Evolutionary conservation across 1,284 basidiomycete genomes (phyloP).

Genomic region (Malassezia dermatis): DNA sequence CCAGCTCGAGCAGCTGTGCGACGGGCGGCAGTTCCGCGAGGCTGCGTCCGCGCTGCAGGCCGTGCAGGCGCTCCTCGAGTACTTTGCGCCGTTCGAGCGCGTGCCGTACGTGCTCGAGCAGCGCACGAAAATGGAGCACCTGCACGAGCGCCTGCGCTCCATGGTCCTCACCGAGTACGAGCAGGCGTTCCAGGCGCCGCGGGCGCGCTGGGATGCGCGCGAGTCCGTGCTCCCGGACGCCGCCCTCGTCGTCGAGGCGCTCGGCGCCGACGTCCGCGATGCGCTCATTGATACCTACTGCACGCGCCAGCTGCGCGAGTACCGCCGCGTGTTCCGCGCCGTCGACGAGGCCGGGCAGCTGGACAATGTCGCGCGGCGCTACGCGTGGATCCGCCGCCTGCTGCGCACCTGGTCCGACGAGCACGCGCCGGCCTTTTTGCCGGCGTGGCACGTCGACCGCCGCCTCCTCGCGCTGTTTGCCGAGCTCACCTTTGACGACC

Average conservation of each 20-base stretch:
- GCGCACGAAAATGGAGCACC: constrained; percentile 27
- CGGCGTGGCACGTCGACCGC: constrained; percentile 33
- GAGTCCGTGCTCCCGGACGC: constrained; percentile 34
- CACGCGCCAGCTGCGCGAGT: constrained; percentile 82
- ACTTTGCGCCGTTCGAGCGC: constrained; percentile 31
- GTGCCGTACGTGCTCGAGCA: constrained; percentile 34
- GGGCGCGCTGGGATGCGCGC: constrained; percentile 22
- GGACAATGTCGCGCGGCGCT: constrained; percentile 84
- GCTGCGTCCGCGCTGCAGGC: constrained; percentile 40
- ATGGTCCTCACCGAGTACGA: constrained; percentile 39
- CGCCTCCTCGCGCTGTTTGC: constrained; percentile 36
- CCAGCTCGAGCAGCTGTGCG: constrained; percentile 36
- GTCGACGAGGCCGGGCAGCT: constrained; percentile 69
- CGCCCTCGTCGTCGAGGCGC: constrained; percentile 38
- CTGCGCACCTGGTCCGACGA: constrained; percentile 79
- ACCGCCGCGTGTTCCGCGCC: constrained; percentile 76
- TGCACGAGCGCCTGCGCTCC: constrained; percentile 27
- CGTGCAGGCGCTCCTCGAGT: constrained; percentile 34
- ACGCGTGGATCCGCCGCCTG: constrained; percentile 91
- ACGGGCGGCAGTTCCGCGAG: constrained; percentile 31
- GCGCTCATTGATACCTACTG: constrained; percentile 82
- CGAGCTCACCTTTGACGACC: constrained; percentile 42
- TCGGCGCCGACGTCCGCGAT: constrained; percentile 42
- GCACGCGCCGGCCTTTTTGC: constrained; percentile 50
- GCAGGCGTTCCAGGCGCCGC: constrained; percentile 30